Percentiles rank a stretch among this genome's conserved stretches.
Evolutionary conservation across 1,284 basidiomycete genomes (phyloP).

Genomic region (Agaricales sp.): DNA sequence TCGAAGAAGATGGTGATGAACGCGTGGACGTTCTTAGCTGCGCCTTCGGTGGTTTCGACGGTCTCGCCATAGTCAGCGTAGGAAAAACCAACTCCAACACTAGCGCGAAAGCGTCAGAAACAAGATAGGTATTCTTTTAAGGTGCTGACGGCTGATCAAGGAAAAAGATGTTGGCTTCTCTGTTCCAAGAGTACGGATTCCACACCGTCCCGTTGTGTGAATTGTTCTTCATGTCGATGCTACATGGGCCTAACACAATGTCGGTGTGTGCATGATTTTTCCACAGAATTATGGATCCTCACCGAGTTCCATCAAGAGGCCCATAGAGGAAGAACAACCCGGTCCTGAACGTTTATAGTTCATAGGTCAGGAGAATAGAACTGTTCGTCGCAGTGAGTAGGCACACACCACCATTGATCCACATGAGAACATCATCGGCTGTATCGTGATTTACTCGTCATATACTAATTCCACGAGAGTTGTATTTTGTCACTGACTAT

Average conservation of each 20-base stretch:
- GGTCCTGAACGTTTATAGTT: constrained; percentile 22
- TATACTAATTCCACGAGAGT: background rate
- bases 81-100: constrained; percentile 36
- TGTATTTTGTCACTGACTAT: too few relatives aligned
- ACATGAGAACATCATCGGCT: constrained; percentile 56
- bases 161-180: constrained; percentile 62
- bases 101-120: too few relatives aligned
- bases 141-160: constrained; percentile 56
- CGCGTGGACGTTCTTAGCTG: constrained; percentile 59
- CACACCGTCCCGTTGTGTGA: constrained; percentile 41
- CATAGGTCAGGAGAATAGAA: background rate
- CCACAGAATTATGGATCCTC: constrained; percentile 7
- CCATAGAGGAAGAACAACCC: constrained; percentile 53
- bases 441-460: background rate
- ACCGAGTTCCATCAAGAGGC: constrained; percentile 63
- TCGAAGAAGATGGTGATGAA: constrained; percentile 72
- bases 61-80: constrained; percentile 43
- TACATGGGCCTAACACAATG: constrained; percentile 37
- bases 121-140: constrained; percentile 8
- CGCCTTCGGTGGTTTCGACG: constrained; percentile 56
- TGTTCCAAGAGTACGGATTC: constrained; percentile 64
- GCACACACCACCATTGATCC: constrained; percentile 54
- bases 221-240: constrained; percentile 36
- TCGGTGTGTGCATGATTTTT: background rate
- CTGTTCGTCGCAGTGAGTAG: constrained; percentile 5